Conservation (phyloP, 331 rosid species). For the Malus hybrid region DNA sequence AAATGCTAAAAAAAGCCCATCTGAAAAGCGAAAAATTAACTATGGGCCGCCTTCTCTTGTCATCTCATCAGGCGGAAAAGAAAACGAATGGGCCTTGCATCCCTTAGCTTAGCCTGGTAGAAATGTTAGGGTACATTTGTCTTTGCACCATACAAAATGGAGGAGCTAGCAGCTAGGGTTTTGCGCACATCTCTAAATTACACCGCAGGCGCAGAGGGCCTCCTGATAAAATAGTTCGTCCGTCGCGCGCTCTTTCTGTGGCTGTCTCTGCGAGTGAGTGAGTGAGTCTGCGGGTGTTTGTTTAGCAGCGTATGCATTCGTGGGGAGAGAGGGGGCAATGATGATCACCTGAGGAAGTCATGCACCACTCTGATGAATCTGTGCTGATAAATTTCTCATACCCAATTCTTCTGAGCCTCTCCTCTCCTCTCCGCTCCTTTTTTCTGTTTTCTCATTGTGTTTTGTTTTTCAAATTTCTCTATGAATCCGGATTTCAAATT, state of each 20-base stretch:
- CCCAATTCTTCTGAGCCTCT: conserved; percentile 66
- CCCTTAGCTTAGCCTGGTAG: neutral
- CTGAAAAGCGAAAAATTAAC: neutral
- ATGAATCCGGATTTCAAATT: no score
- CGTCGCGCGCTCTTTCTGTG: no score
- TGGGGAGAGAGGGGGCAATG: conserved; percentile 31
- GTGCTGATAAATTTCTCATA: conserved; percentile 66
- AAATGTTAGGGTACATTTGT: neutral
- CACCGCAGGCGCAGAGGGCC: neutral
- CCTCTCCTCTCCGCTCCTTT: neutral
- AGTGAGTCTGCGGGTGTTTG: no score
- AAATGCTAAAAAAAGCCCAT: no score
- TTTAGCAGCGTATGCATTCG: no score
- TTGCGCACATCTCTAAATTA: neutral
- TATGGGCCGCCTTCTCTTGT: neutral
- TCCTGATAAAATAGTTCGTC: no score
- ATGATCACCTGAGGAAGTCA: conserved; percentile 55
- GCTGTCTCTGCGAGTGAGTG: no score
- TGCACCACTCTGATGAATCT: conserved; percentile 74
- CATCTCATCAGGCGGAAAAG: no score
- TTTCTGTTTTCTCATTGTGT: neutral
- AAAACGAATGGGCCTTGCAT: neutral
- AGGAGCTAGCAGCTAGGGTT: neutral
- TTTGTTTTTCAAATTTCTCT: no score
- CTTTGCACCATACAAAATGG: neutral